A percentile compares a stretch with the other conserved stretches of the same genome.
These are phyloP conservation scores for Perilla frutescens DNA, from an alignment of 257 asterid genomes.

Conservation along the genomic window DNA sequence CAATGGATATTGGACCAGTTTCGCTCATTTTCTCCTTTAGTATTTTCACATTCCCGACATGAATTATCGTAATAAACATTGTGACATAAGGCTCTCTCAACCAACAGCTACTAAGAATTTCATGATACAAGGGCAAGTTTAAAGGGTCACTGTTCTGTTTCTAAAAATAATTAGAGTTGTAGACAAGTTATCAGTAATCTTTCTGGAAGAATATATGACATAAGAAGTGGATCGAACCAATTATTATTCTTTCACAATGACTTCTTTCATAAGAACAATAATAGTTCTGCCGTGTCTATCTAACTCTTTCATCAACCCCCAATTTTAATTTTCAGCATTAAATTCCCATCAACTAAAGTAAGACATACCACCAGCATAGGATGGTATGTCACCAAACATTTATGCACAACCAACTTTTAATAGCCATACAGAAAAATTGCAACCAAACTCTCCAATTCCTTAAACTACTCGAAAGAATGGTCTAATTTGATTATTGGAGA, in stretches of 20 bases:
- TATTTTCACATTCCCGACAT: background rate
- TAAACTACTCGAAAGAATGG: background rate
- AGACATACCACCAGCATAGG: slow-evolving; percentile 27
- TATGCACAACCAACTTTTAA: slow-evolving; percentile 16
- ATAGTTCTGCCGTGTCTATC: background rate
- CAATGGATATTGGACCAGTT: background rate
- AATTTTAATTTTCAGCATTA: background rate
- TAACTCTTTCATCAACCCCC: slow-evolving; percentile 24
- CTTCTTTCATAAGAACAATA: background rate
- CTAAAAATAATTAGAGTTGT: background rate
- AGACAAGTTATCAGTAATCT: slow-evolving; percentile 3
- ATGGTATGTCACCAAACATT: slow-evolving; percentile 25
- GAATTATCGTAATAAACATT: background rate
- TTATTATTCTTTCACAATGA: background rate
- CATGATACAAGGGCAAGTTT: background rate
- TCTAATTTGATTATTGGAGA: background rate
- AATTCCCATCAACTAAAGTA: slow-evolving; percentile 24
- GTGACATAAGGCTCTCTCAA: background rate
- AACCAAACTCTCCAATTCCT: background rate
- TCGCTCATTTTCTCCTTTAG: background rate
- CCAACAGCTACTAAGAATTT: background rate
- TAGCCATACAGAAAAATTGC: background rate
- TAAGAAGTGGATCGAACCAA: background rate
- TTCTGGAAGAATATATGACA: background rate
- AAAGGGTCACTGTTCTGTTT: background rate